phyloP scores from a whole-genome alignment of 495 filamentous ascomycete genomes.

The Penicillium bovifimosum region DNA sequence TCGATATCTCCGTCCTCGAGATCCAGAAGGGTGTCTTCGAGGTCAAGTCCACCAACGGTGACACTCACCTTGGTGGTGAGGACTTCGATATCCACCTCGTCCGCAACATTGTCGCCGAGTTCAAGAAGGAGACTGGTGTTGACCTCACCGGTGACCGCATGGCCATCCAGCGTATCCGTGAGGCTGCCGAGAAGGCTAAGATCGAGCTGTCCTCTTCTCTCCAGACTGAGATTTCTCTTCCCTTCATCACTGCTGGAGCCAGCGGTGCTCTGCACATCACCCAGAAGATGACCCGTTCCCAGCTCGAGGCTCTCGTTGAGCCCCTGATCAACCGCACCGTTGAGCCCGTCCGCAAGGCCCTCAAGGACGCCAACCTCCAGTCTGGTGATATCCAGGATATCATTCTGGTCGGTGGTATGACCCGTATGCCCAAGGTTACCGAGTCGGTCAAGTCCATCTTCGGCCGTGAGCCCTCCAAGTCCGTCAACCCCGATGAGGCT shows the following conservation, averaged over 20 bases:
- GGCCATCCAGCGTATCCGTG: constrained; percentile 98
- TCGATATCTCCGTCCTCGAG: constrained; percentile 96
- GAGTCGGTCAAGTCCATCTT: constrained; percentile 98
- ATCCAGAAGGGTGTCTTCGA: constrained; percentile 98
- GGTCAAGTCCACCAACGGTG: constrained; percentile 98
- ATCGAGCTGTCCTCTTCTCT: constrained; percentile 95
- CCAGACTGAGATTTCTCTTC: constrained; percentile 92
- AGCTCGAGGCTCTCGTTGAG: constrained; percentile 91
- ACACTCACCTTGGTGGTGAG: constrained; percentile 95
- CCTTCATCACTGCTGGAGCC: constrained; percentile 96
- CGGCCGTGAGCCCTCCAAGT: constrained; percentile 96
- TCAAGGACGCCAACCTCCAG: constrained; percentile 93
- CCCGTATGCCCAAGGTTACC: constrained; percentile 98
- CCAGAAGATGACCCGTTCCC: constrained; percentile 83
- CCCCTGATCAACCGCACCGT: constrained; percentile 80
- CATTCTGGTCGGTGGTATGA: constrained; percentile 99
- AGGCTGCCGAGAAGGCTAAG: constrained; percentile 99
- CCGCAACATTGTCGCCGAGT: constrained; percentile 88
- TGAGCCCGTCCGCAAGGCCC: constrained; percentile 92
- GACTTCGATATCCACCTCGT: constrained; percentile 97
- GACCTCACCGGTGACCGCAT: constrained; percentile 92
- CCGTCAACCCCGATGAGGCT: constrained; percentile 98
- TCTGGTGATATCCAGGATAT: constrained; percentile 97
- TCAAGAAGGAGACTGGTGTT: constrained; percentile 92
- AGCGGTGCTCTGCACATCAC: constrained; percentile 98